Evolutionary conservation across 2,329 filamentous ascomycete genomes (phyloP), one percentile per base, ranked within the genome.

Genomic region (Botrytis galanthina): DNA sequence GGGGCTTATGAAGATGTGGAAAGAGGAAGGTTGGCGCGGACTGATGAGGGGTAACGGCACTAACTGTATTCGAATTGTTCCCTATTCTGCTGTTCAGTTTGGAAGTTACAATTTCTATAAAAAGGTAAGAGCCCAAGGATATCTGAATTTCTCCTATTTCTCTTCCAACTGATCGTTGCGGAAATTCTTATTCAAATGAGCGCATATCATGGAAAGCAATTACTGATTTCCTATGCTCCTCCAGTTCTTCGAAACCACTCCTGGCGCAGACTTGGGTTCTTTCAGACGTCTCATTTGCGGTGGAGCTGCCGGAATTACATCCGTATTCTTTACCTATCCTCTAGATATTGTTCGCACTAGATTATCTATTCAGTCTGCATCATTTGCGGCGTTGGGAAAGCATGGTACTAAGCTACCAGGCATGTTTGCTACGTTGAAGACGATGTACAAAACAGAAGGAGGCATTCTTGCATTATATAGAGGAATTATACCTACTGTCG

Each of bases 91-190:
- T 18, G 96, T 98, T 59, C 96, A 99, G 81, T 99, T 99, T 83
- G 95, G 95, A 78, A 97, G 94, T 81, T 99, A 98, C 85, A 98
- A 97, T 82, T 90, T 98, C 78, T 99, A 99, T 84, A 98, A 97
- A 84, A 89, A 90, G 84, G 95, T 97, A 85, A 82, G 91, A 84
- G 68, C 51, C 75, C 26, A 29, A 70, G 18, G 29, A 44, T 7
- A 7, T 2, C 6, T 10, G 32, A 57, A 10, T 42, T 64, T 12
- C 29, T 29, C 57, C 22, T 39, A 46, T 51, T 44, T 29, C 64
- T 71, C n/a, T 39, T 26, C 29, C 12, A 20, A 20, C 12, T 46
- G 37, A 29, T 32, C 26, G 32, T 44, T 32, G 48, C 22, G 54
- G 32, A 42, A n/a, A 32, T 12, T 39, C 57, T 44, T 9, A 39